Evolutionary conservation across 495 filamentous ascomycete genomes (phyloP), one percentile per base, ranked within the genome.

Genomic region (Articulospora tetracladia): DNA sequence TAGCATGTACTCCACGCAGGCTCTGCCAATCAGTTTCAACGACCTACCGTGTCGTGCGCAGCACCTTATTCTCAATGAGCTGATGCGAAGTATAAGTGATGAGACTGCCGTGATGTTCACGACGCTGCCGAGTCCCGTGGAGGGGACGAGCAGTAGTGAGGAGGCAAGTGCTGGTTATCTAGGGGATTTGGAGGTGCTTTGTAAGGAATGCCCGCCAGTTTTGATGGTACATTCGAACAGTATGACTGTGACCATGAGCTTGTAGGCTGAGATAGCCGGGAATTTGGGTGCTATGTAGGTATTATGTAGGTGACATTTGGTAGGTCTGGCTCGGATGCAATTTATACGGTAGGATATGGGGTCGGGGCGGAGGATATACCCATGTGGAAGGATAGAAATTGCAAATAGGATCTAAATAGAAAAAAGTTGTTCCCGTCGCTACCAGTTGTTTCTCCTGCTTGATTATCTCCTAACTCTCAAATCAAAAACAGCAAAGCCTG

Each of bases 161-260:
- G 78, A 81, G 55, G 83, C 86, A 2, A 89, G 88, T 69, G 65
- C 86, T 34, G 80, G 80, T 32, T 96, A 92, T 72, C 71, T 96
- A 36, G 83, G 77, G 57, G 89, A 93, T 69, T 76, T 95, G 54
- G 89, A 93, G 67, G 83, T 93, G 39, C 71, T 89, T 57, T 90
- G 84, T 70, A 77, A 86, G 63, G 85, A 78, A 1, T 70, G 85
- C 54, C 86, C 89, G 48, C 87, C 91, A 11, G 80, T 86, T 52
- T 68, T 95, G 30, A 63, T 94, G 62, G 88, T 95, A n/a, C 82
- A 94, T 73, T 91, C 88, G 68, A 95, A 94, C 73, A 92, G 88
- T 62, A 90, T 95, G 87, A 93, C 89, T 15, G 91, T 94, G 53
- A 94, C 91, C 19, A 92, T 92, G 74, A 66, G 60, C 46, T 62